These are phyloP conservation scores for Echria macrotheca DNA, from an alignment of 495 filamentous ascomycete species.

Conservation along the genomic window DNA sequence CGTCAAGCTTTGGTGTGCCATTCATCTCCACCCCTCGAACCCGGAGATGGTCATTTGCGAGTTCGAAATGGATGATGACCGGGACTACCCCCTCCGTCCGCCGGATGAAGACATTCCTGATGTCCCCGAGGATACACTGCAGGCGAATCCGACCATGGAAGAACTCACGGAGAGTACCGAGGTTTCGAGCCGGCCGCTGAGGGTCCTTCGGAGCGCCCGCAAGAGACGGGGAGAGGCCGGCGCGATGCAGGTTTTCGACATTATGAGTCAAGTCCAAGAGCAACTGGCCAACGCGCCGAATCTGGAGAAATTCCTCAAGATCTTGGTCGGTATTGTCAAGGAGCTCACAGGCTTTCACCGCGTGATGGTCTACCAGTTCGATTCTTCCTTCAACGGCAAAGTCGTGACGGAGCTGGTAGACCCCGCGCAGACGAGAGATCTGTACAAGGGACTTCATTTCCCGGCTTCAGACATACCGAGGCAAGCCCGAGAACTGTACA, in stretches of 20 bases:
- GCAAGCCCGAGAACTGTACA: slow-evolving; percentile 77
- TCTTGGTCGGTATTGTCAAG: slow-evolving; percentile 73
- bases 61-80: slow-evolving; percentile 85
- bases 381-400: slow-evolving; percentile 72
- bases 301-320: slow-evolving; percentile 63
- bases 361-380: slow-evolving; percentile 92
- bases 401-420: slow-evolving; percentile 89
- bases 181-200: slow-evolving; percentile 67
- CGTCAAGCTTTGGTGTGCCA: slow-evolving; percentile 81
- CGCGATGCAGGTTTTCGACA: slow-evolving; percentile 90
- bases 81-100: slow-evolving; percentile 59
- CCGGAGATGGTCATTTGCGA: slow-evolving; percentile 79
- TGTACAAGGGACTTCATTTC: slow-evolving; percentile 88
- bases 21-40: slow-evolving; percentile 64
- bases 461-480: slow-evolving; percentile 88
- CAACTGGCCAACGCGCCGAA: slow-evolving; percentile 64
- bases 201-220: slow-evolving; percentile 72
- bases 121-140: slow-evolving; percentile 67
- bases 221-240: slow-evolving; percentile 77
- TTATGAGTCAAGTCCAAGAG: slow-evolving; percentile 82
- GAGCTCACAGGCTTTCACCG: slow-evolving; percentile 91
- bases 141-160: slow-evolving; percentile 60
- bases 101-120: slow-evolving; percentile 51
- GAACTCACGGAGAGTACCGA: slow-evolving; percentile 70
- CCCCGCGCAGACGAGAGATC: slow-evolving; percentile 68